Evolutionary conservation across 1,284 basidiomycete species (phyloP), one percentile per base, ranked within the genome.

Genomic region (Neonothopanus nambi): DNA sequence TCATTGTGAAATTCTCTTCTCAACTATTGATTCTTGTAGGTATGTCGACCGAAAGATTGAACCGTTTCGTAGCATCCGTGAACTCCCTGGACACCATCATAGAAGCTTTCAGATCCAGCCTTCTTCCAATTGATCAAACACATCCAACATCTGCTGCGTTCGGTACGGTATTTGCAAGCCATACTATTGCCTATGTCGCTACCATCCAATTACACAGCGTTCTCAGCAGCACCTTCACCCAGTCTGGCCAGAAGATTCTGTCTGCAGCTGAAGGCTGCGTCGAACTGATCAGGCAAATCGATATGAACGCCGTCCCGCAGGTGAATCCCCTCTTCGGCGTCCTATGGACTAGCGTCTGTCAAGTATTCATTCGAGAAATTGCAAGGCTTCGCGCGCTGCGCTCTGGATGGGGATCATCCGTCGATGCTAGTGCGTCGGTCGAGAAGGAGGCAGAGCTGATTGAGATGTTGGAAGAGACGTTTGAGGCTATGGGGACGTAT

Each of bases 181-280:
- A 55, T 30, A 55, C 51, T 6, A 51, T 55, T 9, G 37, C 46
- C 7, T 42, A 55, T n/a, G 46, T 37, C 11, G 50, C 57, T 5
- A 44, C 48, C 18, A 50, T 58, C 20, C 54, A 52, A 18, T 41
- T 58, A 13, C 50, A 58, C 39, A 35, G 18, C 26, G 20, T 17
- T 18, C 26, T 49, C 24, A 30, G 42, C 37, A n/a, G n/a, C n/a
- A 21, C 17, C 8, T 33, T 36, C 17, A 18, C 39, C 5, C 24
- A 20, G 20, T 55, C 54, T 11, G n/a, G 37, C 9, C 28, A 49
- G 12, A 51, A 51, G 24, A 36, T 36, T 13, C 23, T 52, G 6
- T 47, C 41, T 8, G 51, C 57, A 30, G 54, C 57, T 20, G 41
- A 48, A 40, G 45, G 50, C 9, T 48, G 45, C 21, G 33, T 53